A percentile compares a stretch with the other conserved stretches of the same genome.
Conservation (phyloP, 2,329 filamentous ascomycete genomes). For the Didymella segeticola region DNA sequence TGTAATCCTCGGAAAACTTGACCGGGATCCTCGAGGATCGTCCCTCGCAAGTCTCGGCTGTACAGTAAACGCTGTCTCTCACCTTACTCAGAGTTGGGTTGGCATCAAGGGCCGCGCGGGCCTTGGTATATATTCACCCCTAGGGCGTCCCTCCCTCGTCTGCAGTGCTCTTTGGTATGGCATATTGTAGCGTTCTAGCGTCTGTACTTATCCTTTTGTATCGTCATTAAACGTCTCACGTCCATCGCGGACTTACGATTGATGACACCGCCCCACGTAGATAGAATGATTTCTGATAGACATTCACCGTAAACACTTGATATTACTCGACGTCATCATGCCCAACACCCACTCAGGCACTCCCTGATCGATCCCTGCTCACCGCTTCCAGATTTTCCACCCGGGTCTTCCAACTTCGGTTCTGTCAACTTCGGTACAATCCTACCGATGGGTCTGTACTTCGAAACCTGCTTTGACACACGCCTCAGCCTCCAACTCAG, state of each 20-base stretch:
- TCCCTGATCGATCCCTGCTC: too few relatives aligned
- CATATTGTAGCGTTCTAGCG: slow-evolving; percentile 3
- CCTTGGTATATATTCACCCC: neutral
- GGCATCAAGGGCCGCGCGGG: neutral
- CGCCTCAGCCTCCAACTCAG: neutral
- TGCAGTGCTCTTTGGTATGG: neutral
- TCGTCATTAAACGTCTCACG: neutral
- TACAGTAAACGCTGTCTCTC: neutral
- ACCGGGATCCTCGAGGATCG: too few relatives aligned
- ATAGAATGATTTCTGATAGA: slow-evolving; percentile 7
- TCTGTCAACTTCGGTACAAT: neutral
- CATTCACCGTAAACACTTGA: neutral
- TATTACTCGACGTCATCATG: neutral
- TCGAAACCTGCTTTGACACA: neutral
- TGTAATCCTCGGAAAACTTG: too few relatives aligned
- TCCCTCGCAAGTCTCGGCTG: too few relatives aligned
- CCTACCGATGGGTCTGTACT: neutral
- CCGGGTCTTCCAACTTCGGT: too few relatives aligned
- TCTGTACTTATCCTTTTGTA: neutral
- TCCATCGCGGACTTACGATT: slow-evolving; percentile 5
- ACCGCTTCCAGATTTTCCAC: too few relatives aligned
- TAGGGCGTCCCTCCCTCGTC: neutral
- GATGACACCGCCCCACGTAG: slow-evolving; percentile 12
- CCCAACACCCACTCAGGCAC: too few relatives aligned
- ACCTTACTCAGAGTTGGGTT: neutral